Evolutionary conservation across 192 early-diverging fungal species (phyloP).

Genomic region (Thoreauomyces humboldtii): DNA sequence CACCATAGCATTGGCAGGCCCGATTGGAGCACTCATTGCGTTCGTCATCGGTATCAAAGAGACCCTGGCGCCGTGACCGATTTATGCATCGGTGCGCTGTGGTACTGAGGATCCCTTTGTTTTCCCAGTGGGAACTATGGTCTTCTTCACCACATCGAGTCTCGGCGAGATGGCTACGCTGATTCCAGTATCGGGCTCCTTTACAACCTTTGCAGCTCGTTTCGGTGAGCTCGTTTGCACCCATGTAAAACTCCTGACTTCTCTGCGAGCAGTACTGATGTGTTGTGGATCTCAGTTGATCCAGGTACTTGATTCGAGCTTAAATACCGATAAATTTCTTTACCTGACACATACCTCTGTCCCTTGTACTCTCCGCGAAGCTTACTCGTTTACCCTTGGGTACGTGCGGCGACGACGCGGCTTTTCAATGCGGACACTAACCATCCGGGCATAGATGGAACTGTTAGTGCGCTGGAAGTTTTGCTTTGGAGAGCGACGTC

Average conservation of each 20-base stretch:
- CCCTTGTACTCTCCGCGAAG: background rate
- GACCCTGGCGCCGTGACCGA: background rate
- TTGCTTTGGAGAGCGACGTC: too few relatives aligned
- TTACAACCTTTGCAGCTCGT: slow-evolving; percentile 46
- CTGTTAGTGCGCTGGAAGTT: slow-evolving; percentile 23
- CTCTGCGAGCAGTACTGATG: background rate
- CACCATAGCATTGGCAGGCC: slow-evolving; percentile 74
- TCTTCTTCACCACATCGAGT: slow-evolving; percentile 64
- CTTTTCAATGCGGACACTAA: too few relatives aligned
- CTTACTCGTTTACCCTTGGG: slow-evolving; percentile 56
- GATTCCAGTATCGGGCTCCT: slow-evolving; percentile 73
- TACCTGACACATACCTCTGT: background rate
- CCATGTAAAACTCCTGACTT: too few relatives aligned
- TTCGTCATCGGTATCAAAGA: slow-evolving; percentile 49
- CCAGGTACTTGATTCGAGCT: slow-evolving; percentile 43
- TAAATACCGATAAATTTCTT: background rate
- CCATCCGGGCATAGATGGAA: too few relatives aligned
- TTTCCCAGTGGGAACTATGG: slow-evolving; percentile 52
- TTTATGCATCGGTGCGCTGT: background rate
- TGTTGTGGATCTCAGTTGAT: slow-evolving; percentile 47
- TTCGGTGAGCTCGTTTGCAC: slow-evolving; percentile 54
- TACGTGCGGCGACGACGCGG: background rate
- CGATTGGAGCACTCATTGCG: slow-evolving; percentile 73
- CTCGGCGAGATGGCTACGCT: slow-evolving; percentile 86
- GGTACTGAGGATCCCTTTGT: too few relatives aligned